Evolutionary conservation across 768 basidiomycete species (phyloP).

Genomic region (Candolleomyces eurysporus): DNA sequence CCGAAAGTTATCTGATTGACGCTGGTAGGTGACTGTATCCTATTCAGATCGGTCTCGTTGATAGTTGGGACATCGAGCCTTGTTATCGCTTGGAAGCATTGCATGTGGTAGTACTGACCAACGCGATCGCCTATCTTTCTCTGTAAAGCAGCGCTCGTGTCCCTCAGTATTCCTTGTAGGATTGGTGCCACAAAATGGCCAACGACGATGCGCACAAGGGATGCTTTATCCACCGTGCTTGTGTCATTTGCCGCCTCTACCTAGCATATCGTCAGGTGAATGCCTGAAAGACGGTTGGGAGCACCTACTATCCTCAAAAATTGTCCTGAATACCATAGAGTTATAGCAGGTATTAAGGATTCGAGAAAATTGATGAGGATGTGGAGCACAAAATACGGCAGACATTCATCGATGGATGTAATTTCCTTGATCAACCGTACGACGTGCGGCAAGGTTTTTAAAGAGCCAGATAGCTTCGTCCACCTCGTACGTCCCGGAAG

Average conservation of each 20-base stretch:
- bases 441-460: slow-evolving; percentile 54
- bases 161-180: slow-evolving; percentile 41
- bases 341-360: slow-evolving; percentile 60
- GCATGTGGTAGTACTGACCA: slow-evolving; percentile 58
- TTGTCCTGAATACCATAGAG: slow-evolving; percentile 70
- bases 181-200: slow-evolving; percentile 56
- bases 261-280: slow-evolving; percentile 24
- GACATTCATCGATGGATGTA: slow-evolving; percentile 48
- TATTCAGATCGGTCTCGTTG: slow-evolving; percentile 52
- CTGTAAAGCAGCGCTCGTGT: slow-evolving; percentile 33
- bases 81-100: slow-evolving; percentile 64
- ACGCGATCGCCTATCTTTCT: slow-evolving; percentile 56
- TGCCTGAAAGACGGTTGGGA: background rate
- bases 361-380: slow-evolving; percentile 37
- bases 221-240: slow-evolving; percentile 53
- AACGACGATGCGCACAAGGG: slow-evolving; percentile 54
- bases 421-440: slow-evolving; percentile 67
- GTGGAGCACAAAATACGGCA: slow-evolving; percentile 46
- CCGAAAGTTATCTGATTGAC: slow-evolving; percentile 57
- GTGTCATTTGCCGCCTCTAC: slow-evolving; percentile 67
- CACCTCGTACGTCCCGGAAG: background rate
- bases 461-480: slow-evolving; percentile 18
- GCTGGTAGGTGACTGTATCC: slow-evolving; percentile 59
- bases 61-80: slow-evolving; percentile 77
- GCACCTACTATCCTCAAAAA: slow-evolving; percentile 55